Evolutionary conservation across 805 yeast genomes (phyloP).

Genomic region (Hanseniaspora valbyensis): DNA sequence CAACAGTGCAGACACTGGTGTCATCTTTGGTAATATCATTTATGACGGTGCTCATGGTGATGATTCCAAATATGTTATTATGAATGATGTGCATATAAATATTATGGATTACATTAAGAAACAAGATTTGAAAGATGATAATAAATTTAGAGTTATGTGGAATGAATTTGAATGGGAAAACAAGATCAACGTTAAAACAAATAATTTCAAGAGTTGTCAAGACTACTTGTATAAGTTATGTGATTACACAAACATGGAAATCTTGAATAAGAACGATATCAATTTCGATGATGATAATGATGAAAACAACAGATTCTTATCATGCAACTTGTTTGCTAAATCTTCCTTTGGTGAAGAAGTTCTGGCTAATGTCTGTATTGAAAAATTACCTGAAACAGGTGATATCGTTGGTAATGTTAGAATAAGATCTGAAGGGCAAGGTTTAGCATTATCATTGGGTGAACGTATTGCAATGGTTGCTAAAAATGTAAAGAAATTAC

Average conservation of each 20-base stretch:
- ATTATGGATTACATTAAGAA: constrained; percentile 97
- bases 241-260: constrained; percentile 80
- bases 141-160: constrained; percentile 95
- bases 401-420: constrained; percentile 87
- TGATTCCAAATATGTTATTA: constrained; percentile 77
- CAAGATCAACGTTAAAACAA: constrained; percentile 78
- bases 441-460: constrained; percentile 87
- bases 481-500: constrained; percentile 39
- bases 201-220: constrained; percentile 46
- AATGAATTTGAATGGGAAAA: constrained; percentile 99
- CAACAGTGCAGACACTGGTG: constrained; percentile 95
- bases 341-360: constrained; percentile 97
- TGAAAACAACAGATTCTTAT: constrained; percentile 43
- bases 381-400: constrained; percentile 54
- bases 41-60: constrained; percentile 93
- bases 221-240: constrained; percentile 62
- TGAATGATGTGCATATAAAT: constrained; percentile 90
- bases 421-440: constrained; percentile 95
- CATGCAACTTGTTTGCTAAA: constrained; percentile 86
- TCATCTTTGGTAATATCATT: constrained; percentile 90
- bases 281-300: constrained; percentile 71
- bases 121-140: constrained; percentile 68
- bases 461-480: constrained; percentile 84
- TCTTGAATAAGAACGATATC: constrained; percentile 86
- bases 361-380: constrained; percentile 87